phyloP scores from a whole-genome alignment of 179 eudicot genomes.

The Drosera spatulata region DNA sequence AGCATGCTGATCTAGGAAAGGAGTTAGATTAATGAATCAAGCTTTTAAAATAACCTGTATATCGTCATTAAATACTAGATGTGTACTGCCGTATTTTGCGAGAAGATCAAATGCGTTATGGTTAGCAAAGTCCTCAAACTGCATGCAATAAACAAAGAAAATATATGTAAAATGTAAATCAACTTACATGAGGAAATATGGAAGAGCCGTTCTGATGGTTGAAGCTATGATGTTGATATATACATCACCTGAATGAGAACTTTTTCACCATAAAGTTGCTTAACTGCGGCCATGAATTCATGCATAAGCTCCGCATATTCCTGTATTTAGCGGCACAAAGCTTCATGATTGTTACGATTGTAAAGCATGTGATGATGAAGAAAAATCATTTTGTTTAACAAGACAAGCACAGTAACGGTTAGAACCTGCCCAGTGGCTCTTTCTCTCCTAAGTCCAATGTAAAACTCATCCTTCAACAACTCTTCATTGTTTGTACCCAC shows the following conservation, averaged over 20 bases:
- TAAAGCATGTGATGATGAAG: too few species aligned
- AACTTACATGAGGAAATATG: not conserved
- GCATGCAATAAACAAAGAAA: constrained; percentile 6
- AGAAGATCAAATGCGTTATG: constrained; percentile 87
- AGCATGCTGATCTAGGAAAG: not conserved
- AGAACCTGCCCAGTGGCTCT: constrained; percentile 69
- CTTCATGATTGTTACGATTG: too few species aligned
- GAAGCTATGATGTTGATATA: not conserved
- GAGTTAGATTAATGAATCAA: too few species aligned
- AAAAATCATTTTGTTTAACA: not conserved
- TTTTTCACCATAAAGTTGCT: constrained; percentile 87
- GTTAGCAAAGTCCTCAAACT: constrained; percentile 96
- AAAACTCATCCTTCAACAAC: constrained; percentile 70
- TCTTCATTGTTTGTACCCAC: constrained; percentile 86
- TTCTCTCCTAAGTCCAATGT: constrained; percentile 71
- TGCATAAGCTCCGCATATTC: constrained; percentile 73
- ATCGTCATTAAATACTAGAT: constrained; percentile 94
- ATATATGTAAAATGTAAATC: not conserved
- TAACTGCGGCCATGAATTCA: constrained; percentile 84
- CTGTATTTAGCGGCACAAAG: constrained; percentile 5
- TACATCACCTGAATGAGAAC: constrained; percentile 64
- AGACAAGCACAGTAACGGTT: not conserved
- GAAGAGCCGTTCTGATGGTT: not conserved
- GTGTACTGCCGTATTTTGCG: constrained; percentile 54
- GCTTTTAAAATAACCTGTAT: constrained; percentile 44